Base-by-base conservation (phyloP, 768 basidiomycete genomes). In the Rhizopogon salebrosus region DNA sequence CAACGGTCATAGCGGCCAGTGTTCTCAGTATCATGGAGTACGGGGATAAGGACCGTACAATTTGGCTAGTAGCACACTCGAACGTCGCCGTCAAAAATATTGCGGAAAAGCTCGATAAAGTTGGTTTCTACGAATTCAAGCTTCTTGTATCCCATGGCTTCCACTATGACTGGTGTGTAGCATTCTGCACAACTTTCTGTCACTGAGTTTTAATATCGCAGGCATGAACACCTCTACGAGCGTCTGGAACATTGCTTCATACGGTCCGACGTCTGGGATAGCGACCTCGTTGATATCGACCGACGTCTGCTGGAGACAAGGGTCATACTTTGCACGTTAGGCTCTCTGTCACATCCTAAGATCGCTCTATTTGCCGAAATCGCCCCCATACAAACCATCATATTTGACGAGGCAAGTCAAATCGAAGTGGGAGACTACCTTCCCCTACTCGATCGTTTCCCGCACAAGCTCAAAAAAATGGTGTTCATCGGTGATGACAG, bases 21-120 rank as follows among this genome's bases (percentile, higher is more conserved):
- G 68, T 71, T 1, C 53, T 56, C 1, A 71, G 71, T 16, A 22
- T 64, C 10, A 7, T 60, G 11, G 3, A 26, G 1, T 53, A 57
- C 41, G 43, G 48, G 2, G 55, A 55, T 14, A 18, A 22, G 7
- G 50, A 56, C 4, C 60, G 41, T 24, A 48, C 58, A 8, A 59
- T 75, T 9, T 79, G 74, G 71, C 56, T 79, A 24, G 62, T 72
- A 26, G 76, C 78, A 0, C 78, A 79, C 24, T 77, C 77, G 0
- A 80, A 79, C 38, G 74, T 79, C 31, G 78, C 74, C 0, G 77
- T 79, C 18, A 80, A 80, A 57, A 79, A 79, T 52, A 77, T 79
- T 18, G 76, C 76, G 0, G 74, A 77, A 54, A 79, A 73, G 42
- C 63, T 79, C 10, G 53, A 65, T 22, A 60, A 64, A 6, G 55